Percentiles rank a stretch among this genome's conserved stretches.
These are phyloP conservation scores for Microcos paniculata DNA, from an alignment of 345 rosid genomes.

Conservation along the genomic window DNA sequence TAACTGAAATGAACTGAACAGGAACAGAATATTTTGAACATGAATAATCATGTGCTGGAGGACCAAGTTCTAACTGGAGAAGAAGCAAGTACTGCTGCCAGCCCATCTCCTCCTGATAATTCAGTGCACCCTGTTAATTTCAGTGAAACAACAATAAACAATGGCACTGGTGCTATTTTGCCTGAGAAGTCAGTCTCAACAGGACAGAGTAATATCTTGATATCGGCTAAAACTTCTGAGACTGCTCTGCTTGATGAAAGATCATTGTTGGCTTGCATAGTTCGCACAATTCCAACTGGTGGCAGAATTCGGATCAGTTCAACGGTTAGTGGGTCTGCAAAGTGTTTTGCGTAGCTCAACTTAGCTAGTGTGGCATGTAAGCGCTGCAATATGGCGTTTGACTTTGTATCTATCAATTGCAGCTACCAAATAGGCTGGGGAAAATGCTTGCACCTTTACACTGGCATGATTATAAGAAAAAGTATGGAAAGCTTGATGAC, in stretches of 20 bases:
- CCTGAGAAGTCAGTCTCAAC: conserved; percentile 44
- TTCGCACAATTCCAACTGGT: conserved; percentile 94
- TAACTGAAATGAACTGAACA: conserved; percentile 28
- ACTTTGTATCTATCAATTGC: conserved; percentile 26
- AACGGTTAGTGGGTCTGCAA: conserved; percentile 55
- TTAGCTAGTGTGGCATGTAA: conserved; percentile 5
- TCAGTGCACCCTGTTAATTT: conserved; percentile 33
- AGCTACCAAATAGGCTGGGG: conserved; percentile 92
- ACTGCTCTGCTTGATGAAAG: conserved; percentile 74
- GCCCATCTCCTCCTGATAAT: conserved; percentile 38
- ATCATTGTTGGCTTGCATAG: conserved; percentile 81
- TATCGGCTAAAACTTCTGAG: conserved; percentile 47
- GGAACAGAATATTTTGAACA: conserved; percentile 45
- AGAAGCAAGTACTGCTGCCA: conserved; percentile 41
- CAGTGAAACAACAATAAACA: conserved; percentile 29
- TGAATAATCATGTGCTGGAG: conserved; percentile 36
- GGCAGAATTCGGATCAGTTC: conserved; percentile 85
- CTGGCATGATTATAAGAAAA: conserved; percentile 95
- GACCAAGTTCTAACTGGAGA: conserved; percentile 53
- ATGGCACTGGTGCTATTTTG: conserved; percentile 30
- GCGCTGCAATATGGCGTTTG: background rate
- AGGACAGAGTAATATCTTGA: conserved; percentile 33
- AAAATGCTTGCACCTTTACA: conserved; percentile 97
- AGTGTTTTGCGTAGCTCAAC: background rate
- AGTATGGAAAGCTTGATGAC: conserved; percentile 93